A percentile compares a stretch with the other conserved stretches of the same genome.
Evolutionary conservation across 176 grass and related monocot species (phyloP).

Genomic region (Cenchrus fungigraminus): DNA sequence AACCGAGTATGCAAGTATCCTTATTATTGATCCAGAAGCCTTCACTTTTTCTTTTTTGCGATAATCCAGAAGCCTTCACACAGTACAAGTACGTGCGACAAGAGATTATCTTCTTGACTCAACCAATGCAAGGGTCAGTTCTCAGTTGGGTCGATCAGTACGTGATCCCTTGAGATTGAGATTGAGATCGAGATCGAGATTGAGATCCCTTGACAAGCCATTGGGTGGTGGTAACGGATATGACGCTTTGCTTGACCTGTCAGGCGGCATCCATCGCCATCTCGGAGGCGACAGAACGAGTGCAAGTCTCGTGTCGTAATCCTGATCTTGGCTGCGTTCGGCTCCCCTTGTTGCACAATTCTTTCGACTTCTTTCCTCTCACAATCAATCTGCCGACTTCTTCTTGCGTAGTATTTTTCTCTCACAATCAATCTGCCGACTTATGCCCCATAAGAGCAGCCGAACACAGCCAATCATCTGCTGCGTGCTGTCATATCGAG

Average conservation of each 20-base stretch:
- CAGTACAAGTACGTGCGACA: neutral
- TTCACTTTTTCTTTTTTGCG: neutral
- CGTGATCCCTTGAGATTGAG: neutral
- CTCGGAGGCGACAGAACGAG: neutral
- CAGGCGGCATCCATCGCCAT: constrained; percentile 5
- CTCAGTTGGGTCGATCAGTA: no score
- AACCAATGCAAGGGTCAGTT: neutral
- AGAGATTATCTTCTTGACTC: neutral
- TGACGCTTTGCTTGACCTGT: neutral
- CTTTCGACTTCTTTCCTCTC: no score
- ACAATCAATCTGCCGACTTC: no score
- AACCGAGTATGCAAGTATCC: neutral
- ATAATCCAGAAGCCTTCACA: neutral
- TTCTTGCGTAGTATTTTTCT: no score
- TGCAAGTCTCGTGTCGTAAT: neutral
- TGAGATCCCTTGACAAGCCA: no score
- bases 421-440: no score
- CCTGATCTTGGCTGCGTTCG: neutral
- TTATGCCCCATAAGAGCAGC: no score
- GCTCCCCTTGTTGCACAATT: no score
- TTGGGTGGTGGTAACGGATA: neutral
- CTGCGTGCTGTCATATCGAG: neutral
- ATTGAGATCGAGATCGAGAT: no score
- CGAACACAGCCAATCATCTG: neutral
- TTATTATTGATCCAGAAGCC: neutral